Evolutionary conservation across 495 filamentous ascomycete genomes (phyloP), one percentile per base, ranked within the genome.

Genomic region (Xylaria cubensis): DNA sequence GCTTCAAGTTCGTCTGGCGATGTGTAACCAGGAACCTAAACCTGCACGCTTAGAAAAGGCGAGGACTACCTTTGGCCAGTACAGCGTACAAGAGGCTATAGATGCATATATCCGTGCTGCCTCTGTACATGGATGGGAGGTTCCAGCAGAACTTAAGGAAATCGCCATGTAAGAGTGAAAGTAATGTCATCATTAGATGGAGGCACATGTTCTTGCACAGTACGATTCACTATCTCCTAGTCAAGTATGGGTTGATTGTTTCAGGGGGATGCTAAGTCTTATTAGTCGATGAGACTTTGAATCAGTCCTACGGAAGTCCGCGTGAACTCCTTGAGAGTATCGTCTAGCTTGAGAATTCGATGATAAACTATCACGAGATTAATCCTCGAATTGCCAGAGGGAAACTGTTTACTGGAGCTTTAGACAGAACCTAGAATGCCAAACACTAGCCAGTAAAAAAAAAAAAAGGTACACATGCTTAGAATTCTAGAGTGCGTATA

Each of bases 1-100:
- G 10, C 78, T 97, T 65, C 94, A 97, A 82, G 90, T 98, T 48
- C 88, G 92, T 15, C 79, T 97, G 80, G 93, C 93, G 2, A 86
- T 98, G n/a, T 88, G 83, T 36, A 88, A 79, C 53, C 79, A 82
- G 3, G 92, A 95, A 0, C 92, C 93, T 0, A 80, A 80, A n/a
- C 93, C 94, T 0, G 95, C 93, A 34, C 86, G 93, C 19, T 79
- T 98, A 51, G 83, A 85, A 41, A 69, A 12, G n/a, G 55, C 34
- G 24, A 51, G 7, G 50, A 8, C 9, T 24, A 32, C 13, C 10
- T 53, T 55, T 10, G 63, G 44, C 0, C 26, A 93, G 63, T 98
- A 98, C 79, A 77, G 82, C 0, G 84, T 93, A 3, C 78, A 74
- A 0, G 94, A 97, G 77, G 94, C 94, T 2, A 81, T 94, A 3